Base-by-base conservation (phyloP, 83 land plant genomes). In the Picea mariana region DNA sequence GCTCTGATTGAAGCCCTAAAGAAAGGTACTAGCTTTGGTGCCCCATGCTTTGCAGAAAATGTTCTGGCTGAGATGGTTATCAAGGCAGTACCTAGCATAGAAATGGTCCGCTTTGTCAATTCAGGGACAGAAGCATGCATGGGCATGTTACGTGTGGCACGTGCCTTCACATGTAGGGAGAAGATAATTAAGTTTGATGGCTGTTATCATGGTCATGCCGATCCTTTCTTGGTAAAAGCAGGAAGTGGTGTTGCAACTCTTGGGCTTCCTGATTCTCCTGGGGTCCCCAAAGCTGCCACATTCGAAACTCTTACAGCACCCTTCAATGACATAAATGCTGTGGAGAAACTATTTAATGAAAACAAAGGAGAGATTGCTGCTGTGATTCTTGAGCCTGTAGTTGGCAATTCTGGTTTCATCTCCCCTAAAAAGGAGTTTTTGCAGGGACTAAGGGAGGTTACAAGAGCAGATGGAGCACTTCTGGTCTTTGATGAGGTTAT, bases 1-100 rank as follows among this genome's bases (percentile, higher is more conserved):
- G 97, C 99, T 76, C 87, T 97, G 81, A 86, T 88, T 63, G 97
- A 96, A 75, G 89, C 99, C 27, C 84, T 95, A 83, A 90, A 93
- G 86, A 97, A 97, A 81, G 99, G 99, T 55, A 97, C 99, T 59
- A 97, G 99, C 87, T 98, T 98, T 86, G 99, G 99, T 82, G 99
- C 99, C 18, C 99, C 99, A 23, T 96, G 96, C 72, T 77, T 87
- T 1, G 80, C 88, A 64, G 99, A 98, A 81, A 98, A 96, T 85
- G 81, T 79, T 38, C 86, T 98, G 27, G 99, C 99, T 7, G 90
- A 94, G 81, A 89, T 94, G 96, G 97, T 98, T 23, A 94, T 95
- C 34, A 82, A 90, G 15, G 99, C 99, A 31, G 99, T 98, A 26
- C 99, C 99, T 27, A 94, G 99, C 85, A 87, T 98, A 47, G 96